These are phyloP conservation scores for Delonix regia DNA, from an alignment of 306 rosid genomes.

Conservation along the genomic window DNA sequence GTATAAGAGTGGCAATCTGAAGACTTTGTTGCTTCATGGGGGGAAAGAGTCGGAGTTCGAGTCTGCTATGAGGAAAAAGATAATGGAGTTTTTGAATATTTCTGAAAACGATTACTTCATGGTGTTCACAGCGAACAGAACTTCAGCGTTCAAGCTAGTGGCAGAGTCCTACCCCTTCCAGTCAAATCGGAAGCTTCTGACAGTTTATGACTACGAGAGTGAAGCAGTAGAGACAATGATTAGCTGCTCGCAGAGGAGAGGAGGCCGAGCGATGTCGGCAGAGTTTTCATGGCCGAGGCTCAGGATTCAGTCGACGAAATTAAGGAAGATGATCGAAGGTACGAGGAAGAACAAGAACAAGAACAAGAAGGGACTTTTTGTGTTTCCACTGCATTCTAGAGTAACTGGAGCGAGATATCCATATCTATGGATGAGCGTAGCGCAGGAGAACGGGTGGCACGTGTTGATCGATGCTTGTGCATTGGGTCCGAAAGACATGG, in stretches of 20 bases:
- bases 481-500: constrained; percentile 91
- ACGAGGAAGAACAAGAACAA: constrained; percentile 53
- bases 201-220: constrained; percentile 89
- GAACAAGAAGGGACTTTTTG: constrained; percentile 74
- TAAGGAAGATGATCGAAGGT: constrained; percentile 69
- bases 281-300: constrained; percentile 96
- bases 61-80: constrained; percentile 68
- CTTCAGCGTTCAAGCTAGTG: constrained; percentile 83
- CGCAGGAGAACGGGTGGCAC: constrained; percentile 93
- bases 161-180: constrained; percentile 81
- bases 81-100: constrained; percentile 70
- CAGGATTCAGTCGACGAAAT: constrained; percentile 66
- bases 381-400: constrained; percentile 84
- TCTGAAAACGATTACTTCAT: constrained; percentile 75
- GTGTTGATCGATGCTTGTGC: constrained; percentile 88
- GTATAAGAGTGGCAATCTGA: constrained; percentile 67
- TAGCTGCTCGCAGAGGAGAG: constrained; percentile 65
- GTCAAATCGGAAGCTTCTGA: constrained; percentile 60
- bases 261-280: constrained; percentile 68
- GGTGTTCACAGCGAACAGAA: constrained; percentile 93
- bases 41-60: constrained; percentile 72
- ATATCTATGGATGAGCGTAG: constrained; percentile 83
- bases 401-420: constrained; percentile 92
- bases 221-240: constrained; percentile 82
- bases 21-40: constrained; percentile 70